Percentiles rank a stretch among this genome's conserved stretches.
Conservation (phyloP, 2,329 filamentous ascomycete species). For the Fusarium gaditjirri region DNA sequence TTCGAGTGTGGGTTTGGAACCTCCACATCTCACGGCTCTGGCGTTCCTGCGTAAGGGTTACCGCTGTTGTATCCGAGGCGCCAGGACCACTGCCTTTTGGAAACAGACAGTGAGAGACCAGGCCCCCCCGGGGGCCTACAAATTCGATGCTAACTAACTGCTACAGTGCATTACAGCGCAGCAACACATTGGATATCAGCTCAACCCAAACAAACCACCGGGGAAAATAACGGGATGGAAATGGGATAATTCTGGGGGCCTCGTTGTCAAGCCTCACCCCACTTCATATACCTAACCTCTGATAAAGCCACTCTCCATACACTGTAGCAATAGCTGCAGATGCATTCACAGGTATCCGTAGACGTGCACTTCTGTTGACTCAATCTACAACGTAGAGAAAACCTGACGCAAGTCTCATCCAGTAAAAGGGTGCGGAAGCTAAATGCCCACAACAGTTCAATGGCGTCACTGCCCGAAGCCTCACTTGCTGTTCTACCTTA, state of each 20-base stretch:
- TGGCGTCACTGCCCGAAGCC: slow-evolving; percentile 18
- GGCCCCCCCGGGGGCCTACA: slow-evolving; percentile 6
- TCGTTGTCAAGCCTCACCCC: slow-evolving; percentile 19
- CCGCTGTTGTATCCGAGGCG: slow-evolving; percentile 39
- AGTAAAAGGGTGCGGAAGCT: slow-evolving; percentile 9
- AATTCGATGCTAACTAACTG: neutral
- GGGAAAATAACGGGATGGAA: slow-evolving; percentile 24
- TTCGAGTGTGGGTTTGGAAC: slow-evolving; percentile 34
- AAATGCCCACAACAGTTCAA: slow-evolving; percentile 1
- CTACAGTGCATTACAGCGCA: neutral
- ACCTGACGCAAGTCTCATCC: slow-evolving; percentile 11
- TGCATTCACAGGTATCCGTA: neutral
- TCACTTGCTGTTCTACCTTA: slow-evolving; percentile 8
- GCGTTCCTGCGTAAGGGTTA: slow-evolving; percentile 48
- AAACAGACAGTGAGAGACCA: neutral
- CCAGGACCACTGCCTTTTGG: slow-evolving; percentile 26
- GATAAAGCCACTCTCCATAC: slow-evolving; percentile 22
- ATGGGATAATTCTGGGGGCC: slow-evolving; percentile 18
- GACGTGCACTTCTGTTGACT: slow-evolving; percentile 6
- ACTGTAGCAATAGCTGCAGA: neutral
- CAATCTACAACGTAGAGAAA: slow-evolving; percentile 6
- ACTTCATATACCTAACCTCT: slow-evolving; percentile 1
- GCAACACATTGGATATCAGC: neutral
- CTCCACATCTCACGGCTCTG: slow-evolving; percentile 42
- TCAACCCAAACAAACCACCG: neutral